Evolutionary conservation across 228 moss, liverwort and hornwort species (phyloP).

Genomic region (Sphagnum magellanicum): DNA sequence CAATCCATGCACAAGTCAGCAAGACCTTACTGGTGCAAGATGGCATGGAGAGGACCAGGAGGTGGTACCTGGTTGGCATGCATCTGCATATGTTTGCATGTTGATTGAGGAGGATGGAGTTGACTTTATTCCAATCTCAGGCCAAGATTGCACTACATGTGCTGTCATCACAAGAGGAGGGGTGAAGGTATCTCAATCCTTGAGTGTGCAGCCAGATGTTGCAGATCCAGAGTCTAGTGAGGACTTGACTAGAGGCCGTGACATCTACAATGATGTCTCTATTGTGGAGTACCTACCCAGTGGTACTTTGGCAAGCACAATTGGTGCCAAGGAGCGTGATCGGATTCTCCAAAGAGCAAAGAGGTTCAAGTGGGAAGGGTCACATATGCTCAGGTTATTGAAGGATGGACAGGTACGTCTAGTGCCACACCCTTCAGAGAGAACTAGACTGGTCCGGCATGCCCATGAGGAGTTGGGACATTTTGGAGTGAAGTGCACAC

Average conservation of each 20-base stretch:
- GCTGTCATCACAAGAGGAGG: background rate
- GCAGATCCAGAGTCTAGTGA: too few relatives aligned
- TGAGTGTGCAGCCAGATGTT: too few relatives aligned
- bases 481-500: background rate
- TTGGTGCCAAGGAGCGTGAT: background rate
- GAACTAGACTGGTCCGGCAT: background rate
- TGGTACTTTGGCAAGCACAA: background rate
- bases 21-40: background rate
- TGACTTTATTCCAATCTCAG: background rate
- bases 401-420: background rate
- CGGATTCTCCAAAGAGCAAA: background rate
- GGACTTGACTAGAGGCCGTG: background rate
- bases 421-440: background rate
- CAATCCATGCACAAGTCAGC: background rate
- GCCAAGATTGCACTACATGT: background rate
- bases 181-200: too few relatives aligned
- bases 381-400: background rate
- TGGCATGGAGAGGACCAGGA: constrained; percentile 6
- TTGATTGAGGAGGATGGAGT: background rate
- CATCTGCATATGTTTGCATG: background rate
- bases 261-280: background rate
- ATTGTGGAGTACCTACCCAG: background rate
- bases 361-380: background rate
- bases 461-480: background rate
- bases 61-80: background rate